Base-by-base conservation (phyloP, 805 yeast genomes). In the Saturnispora besseyi region DNA sequence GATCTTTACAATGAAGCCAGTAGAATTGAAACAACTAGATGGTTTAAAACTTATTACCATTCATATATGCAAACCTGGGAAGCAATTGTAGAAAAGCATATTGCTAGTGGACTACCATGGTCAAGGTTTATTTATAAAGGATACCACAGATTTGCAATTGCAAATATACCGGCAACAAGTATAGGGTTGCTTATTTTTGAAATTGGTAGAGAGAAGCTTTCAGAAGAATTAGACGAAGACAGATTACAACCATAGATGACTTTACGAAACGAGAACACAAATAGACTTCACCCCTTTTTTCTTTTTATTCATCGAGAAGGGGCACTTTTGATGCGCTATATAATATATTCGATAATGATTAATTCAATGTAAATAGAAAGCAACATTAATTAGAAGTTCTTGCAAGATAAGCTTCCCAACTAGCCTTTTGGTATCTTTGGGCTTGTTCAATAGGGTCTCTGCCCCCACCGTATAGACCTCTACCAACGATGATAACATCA, bases 401-500 rank as follows among this genome's bases (percentile, higher is more conserved):
- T 46, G 73, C 72, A 59, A 75, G 62, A 62, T 91, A 93, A 5
- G 98, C 96, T 28, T 77, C 75, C 99, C 99, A 93, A 5, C 98
- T 98, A 13, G 98, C 98, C 50, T 77, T 76, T 68, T 84, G 80
- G 68, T 93, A 93, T 61, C 99, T 78, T 61, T 81, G 77, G 41
- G 96, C 95, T 68, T 93, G 96, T 12, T 72, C 84, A 1, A 73
- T 73, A 6, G 97, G 96, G 63, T 91, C 95, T 69, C 98, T 82
- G 21, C 95, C 96, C 61, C 88, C 86, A 12, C 93, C 98, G 64
- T 86, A 89, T 50, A 93, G 73, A 0, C 99, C 99, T 68, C 99
- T 80, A 10, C 99, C 99, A n/a, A 93, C 99, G 64, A 93, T 93
- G 52, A 93, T 90, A 46, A 93, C 78, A 65, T 93, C 99, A 2